Conservation (phyloP, 805 yeast genomes). For the Nakazawaea anatomiae region DNA sequence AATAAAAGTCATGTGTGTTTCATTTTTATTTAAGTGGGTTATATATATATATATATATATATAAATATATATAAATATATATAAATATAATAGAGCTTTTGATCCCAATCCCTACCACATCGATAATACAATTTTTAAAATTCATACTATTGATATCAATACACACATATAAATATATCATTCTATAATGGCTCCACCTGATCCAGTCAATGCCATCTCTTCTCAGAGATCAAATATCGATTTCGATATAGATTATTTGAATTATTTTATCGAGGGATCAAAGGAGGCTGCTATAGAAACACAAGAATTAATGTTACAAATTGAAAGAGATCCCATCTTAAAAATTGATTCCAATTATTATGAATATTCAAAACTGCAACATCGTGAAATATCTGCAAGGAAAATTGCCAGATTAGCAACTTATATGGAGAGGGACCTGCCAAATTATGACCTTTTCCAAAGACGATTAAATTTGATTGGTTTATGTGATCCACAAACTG, state of each 20-base stretch:
- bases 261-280: constrained; percentile 50
- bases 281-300: constrained; percentile 39
- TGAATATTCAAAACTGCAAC: constrained; percentile 49
- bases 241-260: constrained; percentile 40
- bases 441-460: constrained; percentile 40
- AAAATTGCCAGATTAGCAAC: constrained; percentile 57
- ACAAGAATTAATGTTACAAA: constrained; percentile 46
- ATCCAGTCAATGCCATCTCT: constrained; percentile 30
- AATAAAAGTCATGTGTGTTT: neutral
- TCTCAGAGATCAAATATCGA: constrained; percentile 39
- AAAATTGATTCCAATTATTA: constrained; percentile 48
- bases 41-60: neutral
- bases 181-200: constrained; percentile 17
- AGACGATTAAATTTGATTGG: constrained; percentile 54
- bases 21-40: neutral
- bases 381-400: constrained; percentile 53
- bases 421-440: constrained; percentile 44
- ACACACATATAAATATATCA: neutral
- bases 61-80: neutral
- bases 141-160: no score
- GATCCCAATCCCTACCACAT: no score
- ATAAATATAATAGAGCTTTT: neutral
- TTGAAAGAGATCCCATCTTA: constrained; percentile 64
- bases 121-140: no score
- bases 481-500: constrained; percentile 70